A percentile compares a stretch with the other conserved stretches of the same genome.
phyloP scores from a whole-genome alignment of 129 eudicot genomes.

The Dittrichia graveolens region DNA sequence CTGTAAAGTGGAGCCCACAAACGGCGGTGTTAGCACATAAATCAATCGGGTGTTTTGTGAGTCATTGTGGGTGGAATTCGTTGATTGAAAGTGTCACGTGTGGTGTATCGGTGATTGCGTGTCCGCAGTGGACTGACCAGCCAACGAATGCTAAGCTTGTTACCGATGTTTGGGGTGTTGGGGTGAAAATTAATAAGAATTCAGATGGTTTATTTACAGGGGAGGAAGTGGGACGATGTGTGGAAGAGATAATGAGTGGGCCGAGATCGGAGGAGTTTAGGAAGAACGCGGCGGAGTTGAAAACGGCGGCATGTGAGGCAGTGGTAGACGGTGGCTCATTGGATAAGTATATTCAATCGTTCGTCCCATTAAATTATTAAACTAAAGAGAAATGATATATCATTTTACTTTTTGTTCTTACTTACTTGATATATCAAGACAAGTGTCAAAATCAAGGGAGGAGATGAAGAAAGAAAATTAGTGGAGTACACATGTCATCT shows the following conservation, averaged over 20 bases:
- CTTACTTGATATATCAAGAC: no score
- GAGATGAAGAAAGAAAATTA: no score
- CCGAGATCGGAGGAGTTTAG: constrained; percentile 36
- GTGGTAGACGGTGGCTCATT: constrained; percentile 45
- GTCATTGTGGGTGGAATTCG: constrained; percentile 67
- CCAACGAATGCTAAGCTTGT: constrained; percentile 56
- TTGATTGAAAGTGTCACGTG: constrained; percentile 36
- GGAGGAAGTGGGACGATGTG: constrained; percentile 43
- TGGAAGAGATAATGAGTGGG: constrained; percentile 45
- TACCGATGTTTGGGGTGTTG: constrained; percentile 33
- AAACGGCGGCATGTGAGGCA: constrained; percentile 32
- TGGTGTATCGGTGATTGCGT: constrained; percentile 56
- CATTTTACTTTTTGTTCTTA: no score
- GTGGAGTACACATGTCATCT: no score
- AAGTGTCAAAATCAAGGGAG: no score
- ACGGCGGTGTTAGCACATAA: constrained; percentile 40
- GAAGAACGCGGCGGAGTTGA: constrained; percentile 44
- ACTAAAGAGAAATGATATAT: no score
- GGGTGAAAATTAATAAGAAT: constrained; percentile 37
- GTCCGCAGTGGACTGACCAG: constrained; percentile 57
- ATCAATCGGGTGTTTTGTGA: constrained; percentile 48
- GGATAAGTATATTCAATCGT: constrained; percentile 42
- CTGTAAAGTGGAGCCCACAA: constrained; percentile 54
- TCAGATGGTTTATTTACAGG: constrained; percentile 25
- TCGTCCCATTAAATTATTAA: constrained; percentile 21